A percentile compares a stretch with the other conserved stretches of the same genome.
phyloP scores from a whole-genome alignment of 106 monocot species.

The Dendrobium officinale region DNA sequence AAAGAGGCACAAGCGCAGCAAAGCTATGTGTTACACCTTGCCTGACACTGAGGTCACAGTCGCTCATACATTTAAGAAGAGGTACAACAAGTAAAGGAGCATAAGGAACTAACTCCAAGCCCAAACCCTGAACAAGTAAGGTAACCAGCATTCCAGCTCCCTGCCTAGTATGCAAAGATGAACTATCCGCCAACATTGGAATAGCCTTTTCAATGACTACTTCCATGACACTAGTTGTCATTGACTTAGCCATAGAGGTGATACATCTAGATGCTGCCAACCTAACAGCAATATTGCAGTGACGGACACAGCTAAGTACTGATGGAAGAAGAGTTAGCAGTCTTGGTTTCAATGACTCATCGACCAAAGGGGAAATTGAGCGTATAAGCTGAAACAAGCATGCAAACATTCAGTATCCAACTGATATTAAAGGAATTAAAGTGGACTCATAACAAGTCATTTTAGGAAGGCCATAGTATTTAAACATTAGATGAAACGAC shows the following conservation, averaged over 20 bases:
- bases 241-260: constrained; percentile 85
- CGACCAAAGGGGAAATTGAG: constrained; percentile 62
- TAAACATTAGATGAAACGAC: background rate
- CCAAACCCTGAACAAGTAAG: constrained; percentile 84
- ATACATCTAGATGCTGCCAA: constrained; percentile 91
- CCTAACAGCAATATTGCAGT: constrained; percentile 85
- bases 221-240: constrained; percentile 69
- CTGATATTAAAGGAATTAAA: background rate
- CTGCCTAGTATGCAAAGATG: constrained; percentile 73
- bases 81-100: constrained; percentile 93
- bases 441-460: background rate
- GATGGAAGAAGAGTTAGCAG: constrained; percentile 80
- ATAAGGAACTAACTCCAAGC: constrained; percentile 78
- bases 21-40: constrained; percentile 93
- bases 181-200: constrained; percentile 69
- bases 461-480: background rate
- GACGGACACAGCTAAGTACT: constrained; percentile 63
- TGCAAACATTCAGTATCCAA: background rate
- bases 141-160: constrained; percentile 92
- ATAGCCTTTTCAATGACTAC: constrained; percentile 70
- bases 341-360: constrained; percentile 41
- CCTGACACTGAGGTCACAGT: constrained; percentile 71
- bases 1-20: constrained; percentile 89
- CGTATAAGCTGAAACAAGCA: constrained; percentile 51
- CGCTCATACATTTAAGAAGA: constrained; percentile 89